phyloP scores from a whole-genome alignment of 345 rosid genomes.

The Sonneratia caseolaris region DNA sequence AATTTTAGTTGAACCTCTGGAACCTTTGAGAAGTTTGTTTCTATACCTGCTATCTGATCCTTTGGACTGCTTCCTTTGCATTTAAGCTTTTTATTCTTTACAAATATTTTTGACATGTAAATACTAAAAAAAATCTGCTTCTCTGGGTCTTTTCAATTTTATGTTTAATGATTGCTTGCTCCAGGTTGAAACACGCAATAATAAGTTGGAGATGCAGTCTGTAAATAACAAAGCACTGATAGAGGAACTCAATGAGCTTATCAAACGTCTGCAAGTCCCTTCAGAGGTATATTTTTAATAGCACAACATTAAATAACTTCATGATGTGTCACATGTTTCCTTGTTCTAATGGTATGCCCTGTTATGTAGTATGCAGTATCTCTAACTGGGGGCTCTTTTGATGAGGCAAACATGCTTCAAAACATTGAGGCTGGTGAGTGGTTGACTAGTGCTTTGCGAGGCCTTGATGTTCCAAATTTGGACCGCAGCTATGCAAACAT shows the following conservation, averaged over 20 bases:
- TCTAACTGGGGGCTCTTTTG: conserved; percentile 83
- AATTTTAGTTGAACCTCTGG: not conserved
- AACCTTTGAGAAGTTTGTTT: not conserved
- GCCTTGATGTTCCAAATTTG: conserved; percentile 74
- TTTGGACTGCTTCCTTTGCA: not conserved
- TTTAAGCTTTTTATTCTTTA: not conserved
- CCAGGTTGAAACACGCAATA: conserved; percentile 97
- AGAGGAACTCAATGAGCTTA: conserved; percentile 86
- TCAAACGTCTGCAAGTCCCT: conserved; percentile 71
- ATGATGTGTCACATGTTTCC: not conserved
- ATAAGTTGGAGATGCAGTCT: conserved; percentile 94
- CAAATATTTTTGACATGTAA: not conserved
- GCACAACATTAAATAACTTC: not conserved
- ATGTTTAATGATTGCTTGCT: not conserved
- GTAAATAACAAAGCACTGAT: conserved; percentile 86
- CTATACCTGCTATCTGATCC: not conserved
- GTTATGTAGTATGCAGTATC: conserved; percentile 73
- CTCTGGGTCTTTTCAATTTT: no score
- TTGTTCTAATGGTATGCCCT: conserved; percentile 17
- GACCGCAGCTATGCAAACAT: conserved; percentile 72
- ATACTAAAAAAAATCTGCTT: not conserved
- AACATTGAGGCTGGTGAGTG: conserved; percentile 98
- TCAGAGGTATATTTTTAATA: conserved; percentile 43
- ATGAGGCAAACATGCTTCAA: conserved; percentile 82
- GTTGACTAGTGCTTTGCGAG: conserved; percentile 73